These are phyloP conservation scores for Metarhizium sp. DNA, from an alignment of 2,329 filamentous ascomycete species.

Conservation along the genomic window DNA sequence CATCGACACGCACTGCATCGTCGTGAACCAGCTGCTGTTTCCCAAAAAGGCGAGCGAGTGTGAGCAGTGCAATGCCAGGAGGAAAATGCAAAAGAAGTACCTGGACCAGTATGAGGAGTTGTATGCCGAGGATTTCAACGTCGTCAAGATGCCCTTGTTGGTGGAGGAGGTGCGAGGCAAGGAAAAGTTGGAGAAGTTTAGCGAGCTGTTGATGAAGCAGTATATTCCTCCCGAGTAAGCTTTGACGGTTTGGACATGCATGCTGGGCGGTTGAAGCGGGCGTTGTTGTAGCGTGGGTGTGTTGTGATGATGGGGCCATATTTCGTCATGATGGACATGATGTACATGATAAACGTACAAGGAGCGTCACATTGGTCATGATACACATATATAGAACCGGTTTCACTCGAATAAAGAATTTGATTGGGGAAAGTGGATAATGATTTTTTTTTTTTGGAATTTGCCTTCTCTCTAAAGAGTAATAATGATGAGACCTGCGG, in stretches of 20 bases:
- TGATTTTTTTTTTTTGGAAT: background rate
- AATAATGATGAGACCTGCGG: background rate
- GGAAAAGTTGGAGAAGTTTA: conserved; percentile 86
- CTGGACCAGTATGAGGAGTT: conserved; percentile 97
- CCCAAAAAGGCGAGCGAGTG: conserved; percentile 77
- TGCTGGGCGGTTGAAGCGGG: background rate
- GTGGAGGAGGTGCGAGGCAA: conserved; percentile 94
- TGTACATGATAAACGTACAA: background rate
- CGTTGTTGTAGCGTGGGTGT: background rate
- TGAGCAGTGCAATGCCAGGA: conserved; percentile 87
- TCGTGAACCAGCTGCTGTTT: conserved; percentile 96
- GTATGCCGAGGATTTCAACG: conserved; percentile 93
- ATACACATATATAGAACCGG: background rate
- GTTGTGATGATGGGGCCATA: background rate
- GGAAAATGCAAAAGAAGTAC: conserved; percentile 99
- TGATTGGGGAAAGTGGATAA: background rate
- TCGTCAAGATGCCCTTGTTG: conserved; percentile 94
- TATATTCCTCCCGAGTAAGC: conserved; percentile 55
- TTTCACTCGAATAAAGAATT: background rate
- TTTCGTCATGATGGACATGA: conserved; percentile 7
- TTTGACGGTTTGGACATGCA: no score
- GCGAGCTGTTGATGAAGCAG: conserved; percentile 71
- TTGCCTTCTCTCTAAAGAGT: background rate
- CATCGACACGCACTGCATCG: conserved; percentile 95
- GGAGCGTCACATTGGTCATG: background rate